Base-by-base conservation (phyloP, 2,329 filamentous ascomycete genomes). In the Trichoderma simmonsii region DNA sequence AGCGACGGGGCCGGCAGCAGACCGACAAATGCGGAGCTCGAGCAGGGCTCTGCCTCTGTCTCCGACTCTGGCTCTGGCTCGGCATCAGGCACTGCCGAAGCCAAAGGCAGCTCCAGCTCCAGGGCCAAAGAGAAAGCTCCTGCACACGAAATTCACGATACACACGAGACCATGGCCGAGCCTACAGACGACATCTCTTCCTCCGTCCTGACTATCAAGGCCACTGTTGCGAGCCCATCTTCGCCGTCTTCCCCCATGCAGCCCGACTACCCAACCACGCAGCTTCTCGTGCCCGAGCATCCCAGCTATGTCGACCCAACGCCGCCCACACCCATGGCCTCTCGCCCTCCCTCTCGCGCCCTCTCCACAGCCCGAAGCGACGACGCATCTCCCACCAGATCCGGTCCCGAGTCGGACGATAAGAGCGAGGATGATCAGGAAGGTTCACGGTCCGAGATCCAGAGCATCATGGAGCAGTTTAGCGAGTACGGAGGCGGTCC, bases 401-500 rank as follows among this genome's bases (percentile, higher is more conserved):
- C 87, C 24, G 77, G 79, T 34, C 86, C 88, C 76, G 83, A 83
- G 34, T 86, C 88, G 74, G 89, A 91, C 66, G 89, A 90, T 65
- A 88, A 85, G 75, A 90, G 86, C 76, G 90, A 91, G 77, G 89
- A 90, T 77, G 87, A 89, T 70, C 87, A 89, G 26, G 90, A 94
- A 62, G 90, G 89, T 66, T 93, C 93, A 1, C 89, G 90, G 72
- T 91, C 92, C 6, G 96, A 99, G 83, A 98, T 99, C 73, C 93
- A 98, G 82, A 97, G 89, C 79, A 98, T 99, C 80, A 98, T 99
- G 93, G 93, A 94, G 74, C 96, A 98, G 82, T 98, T 98, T 77
- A 91, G 92, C 76, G 90, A 93, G 78, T 89, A 89, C 65, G 89
- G 89, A 32, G 89, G 90, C 66, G 93, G 91, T 0, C 92, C 90